Base-by-base conservation (phyloP, 306 rosid species). In the Inga leiocalycina region DNA sequence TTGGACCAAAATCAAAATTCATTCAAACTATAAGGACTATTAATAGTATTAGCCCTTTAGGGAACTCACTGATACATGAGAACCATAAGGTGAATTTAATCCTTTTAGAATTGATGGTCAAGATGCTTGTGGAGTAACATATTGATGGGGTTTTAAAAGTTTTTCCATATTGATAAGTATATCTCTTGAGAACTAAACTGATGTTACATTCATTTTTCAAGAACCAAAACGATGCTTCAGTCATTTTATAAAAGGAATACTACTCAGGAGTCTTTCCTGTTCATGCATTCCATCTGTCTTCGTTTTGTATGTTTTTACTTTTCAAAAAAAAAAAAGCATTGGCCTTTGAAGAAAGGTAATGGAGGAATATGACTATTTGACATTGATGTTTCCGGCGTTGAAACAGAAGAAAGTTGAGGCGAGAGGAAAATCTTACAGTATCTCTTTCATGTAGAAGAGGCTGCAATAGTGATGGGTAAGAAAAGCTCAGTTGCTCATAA, bases 391-490 rank as follows among this genome's bases (percentile, higher is more conserved):
- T 13, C 74, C n/a, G 11, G 19, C 62, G 37, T 37, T 80, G 34
- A 39, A 56, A 57, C 37, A 43, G 61, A 67, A 74, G 6, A 62
- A 48, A 37, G 24, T 44, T 0, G 27, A 67, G 27, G 75, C 15
- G 8, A 70, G 57, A 30, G 49, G 14, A 46, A 16, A 81, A 75
- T 82, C 94, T 89, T 86, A 92, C 99, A 4, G 91, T 94, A 79
- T 96, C 97, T 75, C 97, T 81, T 88, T 96, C 99, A 30, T 92
- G 98, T 87, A 96, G 85, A 48, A 96, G 97, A 84, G 99, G 95
- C 78, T 90, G 89, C 61, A 96, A 81, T 61, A 96, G 91, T 15
- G 97, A 90, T 44, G 98, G 99, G 67, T 84, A 93, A 39, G 97
- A 91, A 75, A 84, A 89, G 77, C 97, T 86, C 34, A 96, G 89